Evolutionary conservation across 208 protist species (phyloP), one percentile per base, ranked within the genome.

Genomic region (Leishmania major): DNA sequence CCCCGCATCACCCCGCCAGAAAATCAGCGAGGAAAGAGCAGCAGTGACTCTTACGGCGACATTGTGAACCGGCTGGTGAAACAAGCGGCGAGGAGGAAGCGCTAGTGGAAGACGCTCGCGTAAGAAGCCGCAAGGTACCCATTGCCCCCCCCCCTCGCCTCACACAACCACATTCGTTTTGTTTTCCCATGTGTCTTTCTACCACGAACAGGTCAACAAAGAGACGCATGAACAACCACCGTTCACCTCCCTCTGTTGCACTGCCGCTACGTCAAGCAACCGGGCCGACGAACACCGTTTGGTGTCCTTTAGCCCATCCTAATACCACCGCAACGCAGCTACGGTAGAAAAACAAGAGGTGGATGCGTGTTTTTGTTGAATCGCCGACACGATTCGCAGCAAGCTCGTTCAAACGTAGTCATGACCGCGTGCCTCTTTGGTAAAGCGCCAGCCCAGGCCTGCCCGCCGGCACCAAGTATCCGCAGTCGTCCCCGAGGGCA

Each of bases 21-120:
- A 2, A 75, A 37, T 51, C 47, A 17, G 25, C 5, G 13, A 53
- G 71, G 43, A 55, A n/a, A 53, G 43, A 25, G 31, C 71, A 75
- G 43, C 71, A 28, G 40, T 15, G 0, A 7, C 71, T 59, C 71
- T 31, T 75, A 75, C 28, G 71, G 71, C 47, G 71, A 75, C 71
- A 51, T 75, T 57, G 71, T 75, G 47, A 75, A 75, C 45, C 71
- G 25, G n/a, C 28, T 75, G 11, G 71, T 75, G 11, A 57, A 57
- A 40, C 71, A 57, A 13, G 6, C 71, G 28, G 6, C 71, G 22
- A 75, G n/a, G n/a, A 31, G 47, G 71, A 57, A 31, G 59, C 8
- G 11, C 15, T 75, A 71, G 64, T 70, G 64, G 37, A 43, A 47
- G 31, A 71, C 35, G 19, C 40, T n/a, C 19, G 8, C 4, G 15